phyloP scores from a whole-genome alignment of 176 grass and related monocot genomes.

The Eleusine indica region DNA sequence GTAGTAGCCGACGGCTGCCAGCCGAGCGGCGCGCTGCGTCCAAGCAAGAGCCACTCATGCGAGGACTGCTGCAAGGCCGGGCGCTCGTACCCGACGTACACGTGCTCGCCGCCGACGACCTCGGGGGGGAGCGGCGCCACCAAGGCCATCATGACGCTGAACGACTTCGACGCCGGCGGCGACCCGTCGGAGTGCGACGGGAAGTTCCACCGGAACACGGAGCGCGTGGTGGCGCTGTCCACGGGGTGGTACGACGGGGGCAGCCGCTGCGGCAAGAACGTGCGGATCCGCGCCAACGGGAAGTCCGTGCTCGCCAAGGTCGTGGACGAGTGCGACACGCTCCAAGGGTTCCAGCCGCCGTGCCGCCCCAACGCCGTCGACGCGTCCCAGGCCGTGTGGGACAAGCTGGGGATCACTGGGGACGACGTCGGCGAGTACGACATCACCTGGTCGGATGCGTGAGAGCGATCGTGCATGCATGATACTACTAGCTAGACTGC shows the following conservation, averaged over 20 bases:
- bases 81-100: slow-evolving; percentile 50
- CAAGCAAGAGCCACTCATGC: slow-evolving; percentile 36
- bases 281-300: slow-evolving; percentile 54
- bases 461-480: not conserved
- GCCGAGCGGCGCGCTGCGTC: slow-evolving; percentile 23
- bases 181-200: slow-evolving; percentile 47
- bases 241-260: slow-evolving; percentile 54
- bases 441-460: slow-evolving; percentile 53
- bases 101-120: slow-evolving; percentile 51
- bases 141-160: slow-evolving; percentile 42
- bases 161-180: slow-evolving; percentile 48
- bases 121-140: not conserved
- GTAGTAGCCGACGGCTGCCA: slow-evolving; percentile 12
- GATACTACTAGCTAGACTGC: no score
- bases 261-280: slow-evolving; percentile 41
- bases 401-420: slow-evolving; percentile 39
- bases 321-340: slow-evolving; percentile 67
- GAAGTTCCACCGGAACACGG: slow-evolving; percentile 33
- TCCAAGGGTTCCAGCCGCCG: slow-evolving; percentile 53
- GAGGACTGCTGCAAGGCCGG: slow-evolving; percentile 55
- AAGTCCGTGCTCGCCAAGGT: slow-evolving; percentile 55
- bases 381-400: slow-evolving; percentile 55
- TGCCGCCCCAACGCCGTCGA: slow-evolving; percentile 60
- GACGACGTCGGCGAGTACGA: slow-evolving; percentile 38
- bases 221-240: slow-evolving; percentile 59